Conservation (phyloP, 345 rosid genomes). For the Arabidopsis arenosa region DNA sequence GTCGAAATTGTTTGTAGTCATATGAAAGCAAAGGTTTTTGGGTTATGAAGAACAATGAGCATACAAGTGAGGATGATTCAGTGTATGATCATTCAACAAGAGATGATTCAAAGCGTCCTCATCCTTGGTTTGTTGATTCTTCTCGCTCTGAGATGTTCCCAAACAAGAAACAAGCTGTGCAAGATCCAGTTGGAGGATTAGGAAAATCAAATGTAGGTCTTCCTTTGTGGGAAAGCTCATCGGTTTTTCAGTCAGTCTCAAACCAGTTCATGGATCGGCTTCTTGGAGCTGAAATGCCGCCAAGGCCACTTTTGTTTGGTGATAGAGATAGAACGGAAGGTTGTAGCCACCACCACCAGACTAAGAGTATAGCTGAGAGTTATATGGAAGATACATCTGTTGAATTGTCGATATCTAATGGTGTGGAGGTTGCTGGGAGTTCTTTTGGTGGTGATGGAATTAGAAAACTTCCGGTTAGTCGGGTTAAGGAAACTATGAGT, state of each 20-base stretch:
- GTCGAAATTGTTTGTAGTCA: conserved; percentile 36
- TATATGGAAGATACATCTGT: conserved; percentile 59
- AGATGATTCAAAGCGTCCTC: conserved; percentile 70
- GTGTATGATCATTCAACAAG: conserved; percentile 60
- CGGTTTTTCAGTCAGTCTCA: conserved; percentile 64
- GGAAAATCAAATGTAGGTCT: conserved; percentile 50
- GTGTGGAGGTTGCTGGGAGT: conserved; percentile 61
- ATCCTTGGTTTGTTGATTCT: conserved; percentile 72
- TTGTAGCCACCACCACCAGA: conserved; percentile 50
- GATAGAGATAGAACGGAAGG: conserved; percentile 55
- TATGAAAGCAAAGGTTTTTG: conserved; percentile 75
- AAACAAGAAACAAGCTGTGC: conserved; percentile 76
- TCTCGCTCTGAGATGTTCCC: conserved; percentile 70
- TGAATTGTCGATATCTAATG: conserved; percentile 65
- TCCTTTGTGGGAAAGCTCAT: conserved; percentile 66
- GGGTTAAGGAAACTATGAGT: conserved; percentile 59
- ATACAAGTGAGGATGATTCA: conserved; percentile 58
- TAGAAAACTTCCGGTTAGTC: conserved; percentile 69
- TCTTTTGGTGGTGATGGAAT: conserved; percentile 60
- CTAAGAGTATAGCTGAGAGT: conserved; percentile 47
- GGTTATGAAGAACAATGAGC: conserved; percentile 58
- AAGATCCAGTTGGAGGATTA: conserved; percentile 50
- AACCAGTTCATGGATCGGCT: conserved; percentile 68
- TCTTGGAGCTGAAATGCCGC: conserved; percentile 63
- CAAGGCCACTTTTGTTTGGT: conserved; percentile 58